Percentiles rank a stretch among this genome's conserved stretches.
Evolutionary conservation across 257 asterid genomes (phyloP).

Genomic region (Przewalskia tangutica): DNA sequence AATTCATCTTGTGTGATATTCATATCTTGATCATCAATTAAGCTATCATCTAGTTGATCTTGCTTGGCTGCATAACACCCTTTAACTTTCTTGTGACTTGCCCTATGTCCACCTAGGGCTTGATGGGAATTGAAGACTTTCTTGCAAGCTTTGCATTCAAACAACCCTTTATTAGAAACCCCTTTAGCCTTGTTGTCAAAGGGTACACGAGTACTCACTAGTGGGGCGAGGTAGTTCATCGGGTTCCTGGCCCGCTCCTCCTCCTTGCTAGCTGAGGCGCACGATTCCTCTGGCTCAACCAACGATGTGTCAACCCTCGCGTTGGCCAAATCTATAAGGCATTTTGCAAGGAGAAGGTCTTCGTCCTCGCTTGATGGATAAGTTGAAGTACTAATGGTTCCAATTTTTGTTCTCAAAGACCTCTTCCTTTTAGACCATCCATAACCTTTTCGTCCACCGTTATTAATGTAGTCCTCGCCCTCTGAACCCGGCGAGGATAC

Average conservation of each 20-base stretch:
- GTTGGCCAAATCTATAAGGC: slow-evolving; percentile 67
- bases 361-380: slow-evolving; percentile 47
- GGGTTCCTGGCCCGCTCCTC: slow-evolving; percentile 29
- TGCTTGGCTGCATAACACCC: slow-evolving; percentile 86
- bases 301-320: slow-evolving; percentile 30
- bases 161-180: slow-evolving; percentile 39
- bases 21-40: slow-evolving; percentile 24
- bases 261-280: slow-evolving; percentile 75
- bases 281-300: slow-evolving; percentile 55
- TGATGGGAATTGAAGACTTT: slow-evolving; percentile 92
- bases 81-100: slow-evolving; percentile 91
- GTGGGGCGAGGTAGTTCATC: neutral
- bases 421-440: slow-evolving; percentile 80
- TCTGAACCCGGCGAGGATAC: slow-evolving; percentile 55
- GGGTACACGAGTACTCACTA: neutral
- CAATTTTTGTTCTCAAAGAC: slow-evolving; percentile 64
- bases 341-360: slow-evolving; percentile 65
- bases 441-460: slow-evolving; percentile 14
- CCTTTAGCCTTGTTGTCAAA: slow-evolving; percentile 35
- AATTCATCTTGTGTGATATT: slow-evolving; percentile 34
- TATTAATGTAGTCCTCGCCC: slow-evolving; percentile 28
- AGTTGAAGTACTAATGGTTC: slow-evolving; percentile 22
- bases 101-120: slow-evolving; percentile 91
- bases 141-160: slow-evolving; percentile 93
- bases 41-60: slow-evolving; percentile 30